Percentiles rank a stretch among this genome's conserved stretches.
Conservation (phyloP, 2,329 filamentous ascomycete genomes). For the Diatrype stigma region DNA sequence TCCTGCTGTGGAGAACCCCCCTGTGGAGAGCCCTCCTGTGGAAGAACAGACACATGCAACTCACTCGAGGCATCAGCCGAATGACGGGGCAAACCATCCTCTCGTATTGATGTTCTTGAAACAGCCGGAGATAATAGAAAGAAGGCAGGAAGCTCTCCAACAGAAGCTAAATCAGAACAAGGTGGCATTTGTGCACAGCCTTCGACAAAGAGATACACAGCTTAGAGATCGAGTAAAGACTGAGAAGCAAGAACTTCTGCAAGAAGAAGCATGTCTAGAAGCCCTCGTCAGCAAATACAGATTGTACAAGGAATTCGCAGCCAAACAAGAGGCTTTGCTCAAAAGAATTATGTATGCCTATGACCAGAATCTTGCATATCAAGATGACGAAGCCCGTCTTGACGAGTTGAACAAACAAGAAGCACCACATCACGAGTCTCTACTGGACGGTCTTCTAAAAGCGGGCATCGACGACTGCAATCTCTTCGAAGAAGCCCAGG, state of each 20-base stretch:
- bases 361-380: conserved; percentile 45
- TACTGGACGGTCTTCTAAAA: conserved; percentile 38
- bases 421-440: conserved; percentile 36
- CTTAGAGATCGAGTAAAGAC: conserved; percentile 43
- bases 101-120: conserved; percentile 34
- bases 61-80: conserved; percentile 14
- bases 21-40: conserved; percentile 6
- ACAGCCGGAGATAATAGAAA: conserved; percentile 29
- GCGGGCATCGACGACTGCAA: conserved; percentile 41
- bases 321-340: conserved; percentile 42
- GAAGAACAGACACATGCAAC: conserved; percentile 13
- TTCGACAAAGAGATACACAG: conserved; percentile 43
- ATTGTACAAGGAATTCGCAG: conserved; percentile 37
- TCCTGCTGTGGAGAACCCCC: conserved; percentile 2
- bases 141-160: conserved; percentile 35
- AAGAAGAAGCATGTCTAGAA: conserved; percentile 42
- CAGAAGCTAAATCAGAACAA: conserved; percentile 43
- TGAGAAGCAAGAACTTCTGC: conserved; percentile 44
- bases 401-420: conserved; percentile 45
- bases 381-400: conserved; percentile 46
- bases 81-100: conserved; percentile 25
- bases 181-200: conserved; percentile 41
- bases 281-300: conserved; percentile 37
- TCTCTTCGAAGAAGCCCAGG: conserved; percentile 29
- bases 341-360: conserved; percentile 47